Conservation (phyloP, 2,329 filamentous ascomycete genomes). For the Helotiales sp. region DNA sequence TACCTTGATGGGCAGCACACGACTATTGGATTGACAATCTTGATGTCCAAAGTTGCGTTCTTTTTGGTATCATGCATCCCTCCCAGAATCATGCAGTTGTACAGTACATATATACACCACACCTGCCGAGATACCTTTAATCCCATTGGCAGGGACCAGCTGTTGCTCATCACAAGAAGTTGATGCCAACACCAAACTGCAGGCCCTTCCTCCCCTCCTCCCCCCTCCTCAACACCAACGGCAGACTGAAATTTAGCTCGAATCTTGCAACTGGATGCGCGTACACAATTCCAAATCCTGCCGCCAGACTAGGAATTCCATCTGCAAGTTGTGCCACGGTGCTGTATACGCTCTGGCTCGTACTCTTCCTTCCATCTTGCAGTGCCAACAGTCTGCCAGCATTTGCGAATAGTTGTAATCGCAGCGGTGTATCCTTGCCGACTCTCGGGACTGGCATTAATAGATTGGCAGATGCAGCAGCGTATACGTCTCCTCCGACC, state of each 20-base stretch:
- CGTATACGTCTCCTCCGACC: conserved; percentile 88
- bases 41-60: not conserved
- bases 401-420: conserved; percentile 89
- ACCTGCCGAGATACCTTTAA: too few species aligned
- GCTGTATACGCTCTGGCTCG: conserved; percentile 40
- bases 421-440: conserved; percentile 79
- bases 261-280: conserved; percentile 92
- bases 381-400: conserved; percentile 82
- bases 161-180: conserved; percentile 66
- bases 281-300: conserved; percentile 89
- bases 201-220: conserved; percentile 90
- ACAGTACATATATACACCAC: conserved; percentile 3
- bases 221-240: conserved; percentile 75
- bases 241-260: conserved; percentile 92
- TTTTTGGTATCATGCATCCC: not conserved
- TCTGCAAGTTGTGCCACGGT: conserved; percentile 72
- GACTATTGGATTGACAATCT: not conserved
- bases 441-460: conserved; percentile 81
- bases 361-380: conserved; percentile 44
- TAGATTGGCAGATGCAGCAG: conserved; percentile 83
- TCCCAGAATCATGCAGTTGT: not conserved
- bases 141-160: too few species aligned
- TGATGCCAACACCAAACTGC: conserved; percentile 94
- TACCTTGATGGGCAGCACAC: not conserved
- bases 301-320: conserved; percentile 80